These are phyloP conservation scores for Malus hybrid DNA, from an alignment of 331 rosid genomes.

Conservation along the genomic window DNA sequence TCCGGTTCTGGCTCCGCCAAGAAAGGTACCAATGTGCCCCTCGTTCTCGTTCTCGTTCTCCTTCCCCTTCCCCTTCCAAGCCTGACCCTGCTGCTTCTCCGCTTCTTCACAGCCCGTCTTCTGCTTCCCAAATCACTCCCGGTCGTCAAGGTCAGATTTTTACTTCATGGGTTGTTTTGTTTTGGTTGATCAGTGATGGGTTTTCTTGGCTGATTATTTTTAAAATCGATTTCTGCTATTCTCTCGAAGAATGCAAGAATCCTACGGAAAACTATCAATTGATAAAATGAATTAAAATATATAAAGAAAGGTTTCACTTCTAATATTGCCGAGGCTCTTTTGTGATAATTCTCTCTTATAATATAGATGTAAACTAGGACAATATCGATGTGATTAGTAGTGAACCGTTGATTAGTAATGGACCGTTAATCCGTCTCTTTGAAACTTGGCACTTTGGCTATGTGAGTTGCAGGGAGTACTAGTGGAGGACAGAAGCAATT, in stretches of 20 bases:
- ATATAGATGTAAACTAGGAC: no score
- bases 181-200: no score
- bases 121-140: not conserved
- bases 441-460: not conserved
- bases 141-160: not conserved
- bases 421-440: no score
- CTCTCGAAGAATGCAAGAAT: no score
- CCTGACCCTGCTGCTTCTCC: not conserved
- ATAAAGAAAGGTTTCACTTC: no score
- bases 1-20: constrained; percentile 6
- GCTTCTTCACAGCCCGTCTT: not conserved
- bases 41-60: not conserved
- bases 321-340: no score
- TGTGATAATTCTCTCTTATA: no score
- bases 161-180: not conserved
- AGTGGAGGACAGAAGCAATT: not conserved
- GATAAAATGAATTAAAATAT: no score
- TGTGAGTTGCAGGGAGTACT: not conserved
- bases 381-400: no score
- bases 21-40: not conserved
- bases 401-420: no score
- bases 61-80: not conserved
- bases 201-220: not conserved
- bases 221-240: not conserved
- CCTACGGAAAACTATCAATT: no score